Base-by-base conservation (phyloP, 148 eudicot species). In the Limonium bicolor region DNA sequence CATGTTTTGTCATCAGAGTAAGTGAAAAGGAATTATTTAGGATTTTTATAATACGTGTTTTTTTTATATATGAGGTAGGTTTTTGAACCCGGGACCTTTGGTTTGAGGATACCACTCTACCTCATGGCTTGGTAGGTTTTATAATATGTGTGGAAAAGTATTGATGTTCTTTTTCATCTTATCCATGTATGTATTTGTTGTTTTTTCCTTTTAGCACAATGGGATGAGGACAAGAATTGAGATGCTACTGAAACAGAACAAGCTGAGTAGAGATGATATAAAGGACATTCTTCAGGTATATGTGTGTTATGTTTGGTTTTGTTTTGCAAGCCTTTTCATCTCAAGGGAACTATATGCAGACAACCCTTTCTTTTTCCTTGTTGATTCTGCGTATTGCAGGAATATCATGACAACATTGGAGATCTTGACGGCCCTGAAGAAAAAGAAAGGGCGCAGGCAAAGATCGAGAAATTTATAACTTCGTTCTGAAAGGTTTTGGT, bases 1-100 rank as follows among this genome's bases (percentile, higher is more conserved):
- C 94, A 85, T 65, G 77, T 90, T 60, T 85, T 95, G 99, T 78
- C 99, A n/a, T 76, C 95, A 39, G 95, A 90, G 99, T 90, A 78
- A 90, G 99, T 73, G 50, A 29, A 60, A 44, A 33, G 27, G 3
- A 52, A n/a, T n/a, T n/a, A n/a, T n/a, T n/a, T n/a, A n/a, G n/a
- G n/a, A n/a, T n/a, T n/a, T n/a, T n/a, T n/a, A n/a, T n/a, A n/a
- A n/a, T n/a, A n/a, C n/a, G n/a, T n/a, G n/a, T n/a, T n/a, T n/a
- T n/a, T n/a, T n/a, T n/a, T n/a, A n/a, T n/a, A n/a, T n/a, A n/a
- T n/a, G n/a, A n/a, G n/a, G n/a, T n/a, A n/a, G n/a, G n/a, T n/a
- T n/a, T n/a, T n/a, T n/a, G n/a, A n/a, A n/a, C n/a, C n/a, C n/a
- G n/a, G n/a, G n/a, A n/a, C n/a, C n/a, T n/a, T n/a, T n/a, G n/a